A percentile compares a stretch with the other conserved stretches of the same genome.
Evolutionary conservation across 2,329 filamentous ascomycete genomes (phyloP).

Genomic region (Onygenales sp.): DNA sequence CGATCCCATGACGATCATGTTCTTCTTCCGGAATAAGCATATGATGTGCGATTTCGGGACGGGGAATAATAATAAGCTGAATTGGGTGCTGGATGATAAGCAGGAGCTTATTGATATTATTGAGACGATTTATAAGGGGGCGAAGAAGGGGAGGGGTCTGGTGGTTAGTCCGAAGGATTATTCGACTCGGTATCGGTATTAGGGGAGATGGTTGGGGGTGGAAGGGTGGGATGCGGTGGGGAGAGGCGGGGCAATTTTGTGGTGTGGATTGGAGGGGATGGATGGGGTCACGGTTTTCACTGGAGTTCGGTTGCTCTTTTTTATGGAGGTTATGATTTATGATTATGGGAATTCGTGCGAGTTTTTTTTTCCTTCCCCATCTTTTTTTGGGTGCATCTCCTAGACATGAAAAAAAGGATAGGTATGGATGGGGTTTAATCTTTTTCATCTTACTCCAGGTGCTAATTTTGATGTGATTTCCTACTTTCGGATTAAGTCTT

Average conservation of each 20-base stretch:
- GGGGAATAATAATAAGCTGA: conserved; percentile 97
- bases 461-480: too few species aligned
- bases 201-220: not conserved
- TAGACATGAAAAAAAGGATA: too few species aligned
- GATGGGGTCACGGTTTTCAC: not conserved
- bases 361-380: too few species aligned
- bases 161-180: conserved; percentile 86
- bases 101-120: conserved; percentile 98
- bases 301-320: not conserved
- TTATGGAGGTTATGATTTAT: not conserved
- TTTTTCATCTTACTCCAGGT: too few species aligned
- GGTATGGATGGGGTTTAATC: too few species aligned
- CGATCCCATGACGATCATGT: conserved; percentile 92
- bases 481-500: too few species aligned
- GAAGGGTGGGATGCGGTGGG: not conserved
- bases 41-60: conserved; percentile 63
- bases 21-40: conserved; percentile 96
- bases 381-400: too few species aligned
- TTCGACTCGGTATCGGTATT: conserved; percentile 4
- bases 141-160: conserved; percentile 93
- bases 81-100: conserved; percentile 94
- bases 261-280: not conserved
- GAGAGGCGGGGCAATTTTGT: not conserved
- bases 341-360: too few species aligned
- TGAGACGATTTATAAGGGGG: conserved; percentile 95